Evolutionary conservation across 2,329 filamentous ascomycete genomes (phyloP), one percentile per base, ranked within the genome.

Genomic region (Eurotiales sp.): DNA sequence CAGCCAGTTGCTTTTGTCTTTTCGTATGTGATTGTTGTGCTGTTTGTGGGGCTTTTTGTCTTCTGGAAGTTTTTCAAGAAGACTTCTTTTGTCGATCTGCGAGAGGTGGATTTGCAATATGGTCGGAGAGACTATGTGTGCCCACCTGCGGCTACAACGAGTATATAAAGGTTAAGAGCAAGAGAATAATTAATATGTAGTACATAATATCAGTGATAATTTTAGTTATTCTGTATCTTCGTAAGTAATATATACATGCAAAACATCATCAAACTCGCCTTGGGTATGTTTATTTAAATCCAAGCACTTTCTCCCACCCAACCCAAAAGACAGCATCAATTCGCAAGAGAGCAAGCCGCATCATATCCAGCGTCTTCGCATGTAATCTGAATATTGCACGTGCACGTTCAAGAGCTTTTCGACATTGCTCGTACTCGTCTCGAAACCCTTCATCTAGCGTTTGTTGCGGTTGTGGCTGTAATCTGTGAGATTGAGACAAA

Each of bases 1-100:
- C 50, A 52, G 22, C 50, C 50, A 5, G 44, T 52, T 1, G 39
- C 44, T 19, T 52, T 52, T 48, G 50, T 52, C 30, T 48, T 52
- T 14, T 47, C 44, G 15, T 52, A 52, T 25, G 48, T 52, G 30
- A 52, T 52, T 30, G 30, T 52, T n/a, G 50, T 52, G 39, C 25
- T 52, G 17, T 52, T 52, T n/a, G 27, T 44, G 14, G 29, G 21
- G 29, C 22, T 52, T 2, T 52, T 46, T 36, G 39, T 39, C 19
- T 14, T 37, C 17, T 52, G 50, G 44, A 52, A 52, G 12, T 10
- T 52, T 11, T 14, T 41, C 21, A 52, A 52, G 30, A 43, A 43
- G 39, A 47, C 43, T 3, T 12, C 23, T 10, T 48, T 52, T 21
- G 50, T 52, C 15, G 44, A 52, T 37, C 10, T 27, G 25, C 5